A percentile compares a stretch with the other conserved stretches of the same genome.
Conservation (phyloP, 2,329 filamentous ascomycete genomes). For the Botrytis tulipae region DNA sequence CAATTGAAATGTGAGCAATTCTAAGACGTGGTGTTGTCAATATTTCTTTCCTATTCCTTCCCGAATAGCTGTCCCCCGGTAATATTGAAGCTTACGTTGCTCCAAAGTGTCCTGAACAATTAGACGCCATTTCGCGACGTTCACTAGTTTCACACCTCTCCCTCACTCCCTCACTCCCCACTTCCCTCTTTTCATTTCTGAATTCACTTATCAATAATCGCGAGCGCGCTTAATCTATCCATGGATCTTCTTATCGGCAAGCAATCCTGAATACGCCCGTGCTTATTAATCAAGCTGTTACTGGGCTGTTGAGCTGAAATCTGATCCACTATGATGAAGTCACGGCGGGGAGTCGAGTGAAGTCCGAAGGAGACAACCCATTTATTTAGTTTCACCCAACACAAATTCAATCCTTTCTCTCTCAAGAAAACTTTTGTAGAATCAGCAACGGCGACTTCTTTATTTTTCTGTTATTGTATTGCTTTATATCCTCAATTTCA, state of each 20-base stretch:
- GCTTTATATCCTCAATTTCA: background rate
- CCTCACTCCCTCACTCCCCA: background rate
- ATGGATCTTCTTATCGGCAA: background rate
- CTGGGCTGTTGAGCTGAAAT: background rate
- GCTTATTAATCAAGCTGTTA: conserved; percentile 1
- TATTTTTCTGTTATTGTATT: background rate
- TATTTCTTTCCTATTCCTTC: conserved; percentile 6
- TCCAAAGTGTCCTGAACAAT: conserved; percentile 29
- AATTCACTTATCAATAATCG: background rate
- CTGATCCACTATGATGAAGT: background rate
- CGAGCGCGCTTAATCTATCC: background rate
- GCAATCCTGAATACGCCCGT: background rate
- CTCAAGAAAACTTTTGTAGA: background rate
- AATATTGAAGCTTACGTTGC: conserved; percentile 32
- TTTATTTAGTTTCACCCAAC: conserved; percentile 6
- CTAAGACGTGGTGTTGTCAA: conserved; percentile 5
- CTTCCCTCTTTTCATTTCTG: background rate
- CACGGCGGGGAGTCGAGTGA: conserved; percentile 1
- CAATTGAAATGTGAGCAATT: background rate
- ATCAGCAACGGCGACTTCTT: background rate
- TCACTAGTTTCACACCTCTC: conserved; percentile 14
- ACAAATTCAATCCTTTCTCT: background rate
- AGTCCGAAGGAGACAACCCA: background rate
- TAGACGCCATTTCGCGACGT: conserved; percentile 10
- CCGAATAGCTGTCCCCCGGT: conserved; percentile 1